Evolutionary conservation across 257 asterid species (phyloP).

Genomic region (Solanum peruvianum): DNA sequence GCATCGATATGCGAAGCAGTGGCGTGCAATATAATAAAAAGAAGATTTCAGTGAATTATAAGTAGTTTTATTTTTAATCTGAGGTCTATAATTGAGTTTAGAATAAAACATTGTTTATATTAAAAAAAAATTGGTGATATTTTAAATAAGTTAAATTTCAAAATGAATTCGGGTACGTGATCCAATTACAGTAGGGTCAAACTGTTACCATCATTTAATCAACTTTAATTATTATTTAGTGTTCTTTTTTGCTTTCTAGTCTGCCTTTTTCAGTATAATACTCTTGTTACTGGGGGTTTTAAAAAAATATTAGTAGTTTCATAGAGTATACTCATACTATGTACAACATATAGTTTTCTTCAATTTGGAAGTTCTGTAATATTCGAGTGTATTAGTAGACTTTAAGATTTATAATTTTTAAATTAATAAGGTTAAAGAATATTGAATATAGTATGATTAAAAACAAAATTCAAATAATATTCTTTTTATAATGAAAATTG

Average conservation of each 20-base stretch:
- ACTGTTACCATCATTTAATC: not conserved
- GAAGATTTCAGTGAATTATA: not conserved
- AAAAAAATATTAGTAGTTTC: not conserved
- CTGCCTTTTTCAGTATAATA: not conserved
- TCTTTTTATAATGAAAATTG: not conserved
- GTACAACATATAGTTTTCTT: not conserved
- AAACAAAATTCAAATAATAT: not conserved
- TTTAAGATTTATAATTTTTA: not conserved
- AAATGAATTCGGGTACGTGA: slow-evolving; percentile 15
- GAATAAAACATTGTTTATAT: accelerated
- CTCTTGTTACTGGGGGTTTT: not conserved
- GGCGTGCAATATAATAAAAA: not conserved
- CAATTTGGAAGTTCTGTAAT: not conserved
- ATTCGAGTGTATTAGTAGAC: not conserved
- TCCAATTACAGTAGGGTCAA: slow-evolving; percentile 34
- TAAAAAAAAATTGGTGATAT: accelerated
- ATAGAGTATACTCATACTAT: not conserved
- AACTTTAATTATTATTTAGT: not conserved
- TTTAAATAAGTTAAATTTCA: accelerated
- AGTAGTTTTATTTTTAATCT: accelerated
- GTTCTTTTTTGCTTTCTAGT: not conserved
- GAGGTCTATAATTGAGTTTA: accelerated
- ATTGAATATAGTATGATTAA: not conserved
- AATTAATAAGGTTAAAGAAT: not conserved
- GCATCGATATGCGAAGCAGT: not conserved